Evolutionary conservation across 495 filamentous ascomycete genomes (phyloP).

Genomic region (Talaromyces trachyspermus): DNA sequence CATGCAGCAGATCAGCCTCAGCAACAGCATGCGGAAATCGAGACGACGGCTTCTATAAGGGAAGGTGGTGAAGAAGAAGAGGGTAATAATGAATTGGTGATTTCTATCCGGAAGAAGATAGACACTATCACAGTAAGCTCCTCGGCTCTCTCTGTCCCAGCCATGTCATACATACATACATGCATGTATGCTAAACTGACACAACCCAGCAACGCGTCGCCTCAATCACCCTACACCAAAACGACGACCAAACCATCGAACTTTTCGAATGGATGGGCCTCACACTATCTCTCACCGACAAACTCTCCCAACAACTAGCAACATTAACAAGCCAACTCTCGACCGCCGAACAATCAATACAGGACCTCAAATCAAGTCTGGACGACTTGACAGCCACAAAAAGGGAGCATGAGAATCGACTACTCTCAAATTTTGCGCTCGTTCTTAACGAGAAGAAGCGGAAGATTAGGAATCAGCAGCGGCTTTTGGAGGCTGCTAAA

Average conservation of each 20-base stretch:
- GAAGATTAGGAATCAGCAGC: conserved; percentile 81
- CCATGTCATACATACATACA: neutral
- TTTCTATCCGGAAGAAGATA: conserved; percentile 50
- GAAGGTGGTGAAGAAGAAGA: conserved; percentile 19
- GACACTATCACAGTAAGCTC: conserved; percentile 47
- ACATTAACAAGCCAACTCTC: conserved; percentile 37
- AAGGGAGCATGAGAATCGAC: conserved; percentile 56
- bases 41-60: conserved; percentile 30
- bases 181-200: conserved; percentile 3
- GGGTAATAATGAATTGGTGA: conserved; percentile 32
- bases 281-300: conserved; percentile 34
- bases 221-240: conserved; percentile 49
- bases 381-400: conserved; percentile 61
- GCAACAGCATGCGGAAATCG: conserved; percentile 19
- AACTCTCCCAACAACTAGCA: conserved; percentile 37
- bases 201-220: conserved; percentile 60
- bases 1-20: conserved; percentile 9
- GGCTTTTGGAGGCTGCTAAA: conserved; percentile 54
- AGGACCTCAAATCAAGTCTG: conserved; percentile 49
- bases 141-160: no score
- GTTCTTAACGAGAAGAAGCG: conserved; percentile 83
- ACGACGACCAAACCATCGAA: conserved; percentile 57
- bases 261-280: conserved; percentile 66
- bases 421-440: conserved; percentile 63
- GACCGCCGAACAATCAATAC: conserved; percentile 39